Base-by-base conservation (phyloP, 352 stramenopile species). In the Nannochloropsis limnetica region DNA sequence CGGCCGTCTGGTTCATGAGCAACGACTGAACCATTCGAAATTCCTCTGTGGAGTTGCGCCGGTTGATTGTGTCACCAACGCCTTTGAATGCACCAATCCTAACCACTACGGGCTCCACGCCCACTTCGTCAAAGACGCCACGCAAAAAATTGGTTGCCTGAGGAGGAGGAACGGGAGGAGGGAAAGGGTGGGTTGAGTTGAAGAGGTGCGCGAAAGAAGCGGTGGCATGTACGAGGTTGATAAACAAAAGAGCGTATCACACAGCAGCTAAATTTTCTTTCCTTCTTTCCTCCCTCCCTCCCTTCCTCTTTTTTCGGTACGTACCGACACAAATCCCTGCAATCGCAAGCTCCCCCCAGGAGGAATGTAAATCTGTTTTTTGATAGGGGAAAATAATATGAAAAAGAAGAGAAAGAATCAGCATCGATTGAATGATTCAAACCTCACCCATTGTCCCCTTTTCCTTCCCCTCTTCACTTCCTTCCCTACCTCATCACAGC, bases 51-150 rank as follows among this genome's bases (percentile, higher is more conserved):
- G 81, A 81, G 25, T 80, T 81, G n/a, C n/a, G 31, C 22, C 81
- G 81, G 27, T 45, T 83, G 45, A 81, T 69, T 1, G 27, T 43
- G 32, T 87, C 84, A 25, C 84, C 84, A 49, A 80, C 81, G 3
- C 81, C 83, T 32, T 87, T 87, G 80, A 83, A 87, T 8, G 84
- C 84, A 4, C 84, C 84, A 79, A 87, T 87, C 20, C 84, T 74
- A 27, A 81, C 37, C 2, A 87, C 84, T 28, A 84, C 74, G 14
- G 84, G 84, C 79, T 87, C 84, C n/a, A 87, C 67, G 0, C 84
- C 84, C 23, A 84, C 82, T 9, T 84, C 80, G 43, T 84, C 82
- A 22, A 84, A 83, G 31, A 82, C 45, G 5, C 54, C 79, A 23
- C 79, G 17, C 45, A 80, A 74, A 22, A 84, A 84, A 37, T 82